Percentiles rank a stretch among this genome's conserved stretches.
Conservation (phyloP, 768 basidiomycete species). For the Filobasidium wieringae region DNA sequence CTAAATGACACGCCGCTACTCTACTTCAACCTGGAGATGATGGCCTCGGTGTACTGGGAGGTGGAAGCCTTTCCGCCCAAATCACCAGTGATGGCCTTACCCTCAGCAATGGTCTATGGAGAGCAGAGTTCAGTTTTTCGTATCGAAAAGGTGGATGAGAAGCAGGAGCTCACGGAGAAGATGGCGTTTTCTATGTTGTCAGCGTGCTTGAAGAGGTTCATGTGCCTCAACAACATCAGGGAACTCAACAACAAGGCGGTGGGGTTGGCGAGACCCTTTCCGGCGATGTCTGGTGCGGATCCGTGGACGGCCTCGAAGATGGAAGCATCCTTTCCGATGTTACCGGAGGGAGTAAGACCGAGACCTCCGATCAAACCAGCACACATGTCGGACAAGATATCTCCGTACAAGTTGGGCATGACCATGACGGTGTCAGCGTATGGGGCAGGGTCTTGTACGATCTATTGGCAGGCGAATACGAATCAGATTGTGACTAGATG, state of each 20-base stretch:
- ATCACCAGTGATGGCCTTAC: constrained; percentile 88
- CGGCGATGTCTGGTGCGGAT: constrained; percentile 97
- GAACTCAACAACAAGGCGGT: constrained; percentile 92
- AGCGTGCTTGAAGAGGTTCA: constrained; percentile 75
- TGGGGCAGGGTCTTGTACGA: constrained; percentile 85
- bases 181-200: constrained; percentile 83
- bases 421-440: constrained; percentile 98
- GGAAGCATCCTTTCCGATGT: constrained; percentile 96
- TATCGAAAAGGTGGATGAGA: not conserved
- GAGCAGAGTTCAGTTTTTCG: not conserved
- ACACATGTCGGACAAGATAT: constrained; percentile 95
- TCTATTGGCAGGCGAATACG: too few relatives aligned
- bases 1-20: too few relatives aligned
- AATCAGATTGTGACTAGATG: not conserved
- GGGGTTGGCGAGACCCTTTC: constrained; percentile 72
- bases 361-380: constrained; percentile 96
- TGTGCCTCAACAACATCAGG: constrained; percentile 97
- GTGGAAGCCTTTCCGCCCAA: constrained; percentile 87
- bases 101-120: constrained; percentile 84
- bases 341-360: constrained; percentile 92
- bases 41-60: constrained; percentile 74
- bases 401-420: constrained; percentile 83
- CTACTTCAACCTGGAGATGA: constrained; percentile 57
- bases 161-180: constrained; percentile 53
- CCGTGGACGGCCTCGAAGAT: constrained; percentile 99